phyloP scores from a whole-genome alignment of 2,329 filamentous ascomycete genomes.

The Fulvia fulva region DNA sequence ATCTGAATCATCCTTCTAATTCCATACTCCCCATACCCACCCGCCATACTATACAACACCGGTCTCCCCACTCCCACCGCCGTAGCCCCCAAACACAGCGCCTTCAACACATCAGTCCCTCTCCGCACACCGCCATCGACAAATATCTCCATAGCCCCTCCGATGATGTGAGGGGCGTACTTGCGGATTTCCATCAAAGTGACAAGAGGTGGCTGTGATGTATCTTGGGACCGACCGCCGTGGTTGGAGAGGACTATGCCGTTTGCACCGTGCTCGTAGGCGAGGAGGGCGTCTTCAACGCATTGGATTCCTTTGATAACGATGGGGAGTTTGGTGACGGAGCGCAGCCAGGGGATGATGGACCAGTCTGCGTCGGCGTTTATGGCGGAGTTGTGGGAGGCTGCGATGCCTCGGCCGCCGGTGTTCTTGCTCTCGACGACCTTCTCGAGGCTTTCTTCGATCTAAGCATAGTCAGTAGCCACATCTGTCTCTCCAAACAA shows the following conservation, averaged over 20 bases:
- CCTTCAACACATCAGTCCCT: conserved; percentile 66
- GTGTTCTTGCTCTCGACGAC: conserved; percentile 14
- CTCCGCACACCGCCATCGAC: conserved; percentile 62
- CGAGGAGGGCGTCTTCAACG: conserved; percentile 39
- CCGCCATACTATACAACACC: conserved; percentile 49
- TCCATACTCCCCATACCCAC: conserved; percentile 57
- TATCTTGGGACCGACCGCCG: conserved; percentile 49
- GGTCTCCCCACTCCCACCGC: conserved; percentile 60
- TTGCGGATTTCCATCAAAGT: conserved; percentile 59
- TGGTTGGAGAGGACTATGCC: conserved; percentile 47
- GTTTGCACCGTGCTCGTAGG: conserved; percentile 39
- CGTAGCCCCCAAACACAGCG: conserved; percentile 59
- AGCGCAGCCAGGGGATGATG: conserved; percentile 23
- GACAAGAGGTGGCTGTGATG: conserved; percentile 52
- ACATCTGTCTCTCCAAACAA: neutral
- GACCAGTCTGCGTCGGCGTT: conserved; percentile 26
- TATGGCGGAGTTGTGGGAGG: conserved; percentile 25
- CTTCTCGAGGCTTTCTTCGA: conserved; percentile 22
- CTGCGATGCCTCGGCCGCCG: conserved; percentile 21
- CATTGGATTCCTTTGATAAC: conserved; percentile 39
- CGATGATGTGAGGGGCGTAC: conserved; percentile 50
- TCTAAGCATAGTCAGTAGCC: conserved; percentile 7
- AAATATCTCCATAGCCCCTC: conserved; percentile 46
- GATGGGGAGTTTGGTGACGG: conserved; percentile 31
- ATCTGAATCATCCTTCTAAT: conserved; percentile 44